A percentile compares a stretch with the other conserved stretches of the same genome.
phyloP scores from a whole-genome alignment of 148 eudicot species.

The Hydrangea macrophylla region DNA sequence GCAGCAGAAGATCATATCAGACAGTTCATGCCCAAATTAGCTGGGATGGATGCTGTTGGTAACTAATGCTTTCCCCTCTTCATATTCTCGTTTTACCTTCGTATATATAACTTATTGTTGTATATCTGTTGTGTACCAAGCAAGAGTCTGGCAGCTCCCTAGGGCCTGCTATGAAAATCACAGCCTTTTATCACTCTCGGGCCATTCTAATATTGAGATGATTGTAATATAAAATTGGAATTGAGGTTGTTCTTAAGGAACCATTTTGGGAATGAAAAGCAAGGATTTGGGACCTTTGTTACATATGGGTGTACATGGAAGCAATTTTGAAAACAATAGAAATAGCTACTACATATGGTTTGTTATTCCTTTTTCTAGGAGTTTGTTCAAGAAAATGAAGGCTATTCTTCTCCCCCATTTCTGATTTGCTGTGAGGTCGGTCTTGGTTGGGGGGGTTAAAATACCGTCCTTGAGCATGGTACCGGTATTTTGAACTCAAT shows the following conservation, averaged over 20 bases:
- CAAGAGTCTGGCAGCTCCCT: neutral
- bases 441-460: no score
- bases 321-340: no score
- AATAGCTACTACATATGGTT: no score
- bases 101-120: neutral
- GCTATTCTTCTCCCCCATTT: no score
- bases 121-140: neutral
- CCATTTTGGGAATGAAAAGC: no score
- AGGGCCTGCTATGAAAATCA: neutral
- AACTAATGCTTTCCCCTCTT: constrained; percentile 14
- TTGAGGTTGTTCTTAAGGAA: neutral
- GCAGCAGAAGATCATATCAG: constrained; percentile 90
- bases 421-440: no score
- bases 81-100: neutral
- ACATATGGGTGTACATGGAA: no score
- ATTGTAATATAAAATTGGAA: no score
- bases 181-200: neutral
- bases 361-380: no score
- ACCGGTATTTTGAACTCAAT: neutral
- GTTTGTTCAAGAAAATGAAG: no score
- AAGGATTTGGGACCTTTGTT: no score
- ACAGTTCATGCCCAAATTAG: constrained; percentile 88
- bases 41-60: constrained; percentile 98
- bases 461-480: neutral
- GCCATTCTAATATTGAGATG: neutral